phyloP scores from a whole-genome alignment of 805 yeast species.

The Candida michaelii region DNA sequence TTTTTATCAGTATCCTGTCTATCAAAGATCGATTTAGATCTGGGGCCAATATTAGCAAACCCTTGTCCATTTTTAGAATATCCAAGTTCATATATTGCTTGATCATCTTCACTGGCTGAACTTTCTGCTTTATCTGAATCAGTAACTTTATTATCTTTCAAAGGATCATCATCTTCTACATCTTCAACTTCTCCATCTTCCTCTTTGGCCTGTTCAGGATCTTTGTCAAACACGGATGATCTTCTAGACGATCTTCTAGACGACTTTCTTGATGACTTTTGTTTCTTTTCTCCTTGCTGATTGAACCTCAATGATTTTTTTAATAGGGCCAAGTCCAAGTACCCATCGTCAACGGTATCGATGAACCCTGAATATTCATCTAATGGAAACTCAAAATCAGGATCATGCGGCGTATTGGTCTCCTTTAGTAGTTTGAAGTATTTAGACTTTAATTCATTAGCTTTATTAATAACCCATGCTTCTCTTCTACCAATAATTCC shows the following conservation, averaged over 20 bases:
- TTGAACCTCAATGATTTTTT: slow-evolving; percentile 42
- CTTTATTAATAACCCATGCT: slow-evolving; percentile 43
- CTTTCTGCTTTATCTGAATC: slow-evolving; percentile 22
- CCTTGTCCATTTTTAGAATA: slow-evolving; percentile 27
- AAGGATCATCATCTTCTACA: neutral
- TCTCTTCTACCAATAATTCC: slow-evolving; percentile 72
- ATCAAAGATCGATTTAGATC: slow-evolving; percentile 40
- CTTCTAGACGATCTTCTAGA: slow-evolving; percentile 12
- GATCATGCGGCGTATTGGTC: slow-evolving; percentile 23
- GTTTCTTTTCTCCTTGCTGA: neutral
- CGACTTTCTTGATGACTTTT: slow-evolving; percentile 5
- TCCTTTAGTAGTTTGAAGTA: slow-evolving; percentile 25
- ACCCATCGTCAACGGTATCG: slow-evolving; percentile 65
- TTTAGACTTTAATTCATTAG: slow-evolving; percentile 33
- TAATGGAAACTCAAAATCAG: slow-evolving; percentile 37
- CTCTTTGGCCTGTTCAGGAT: slow-evolving; percentile 1
- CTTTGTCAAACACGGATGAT: slow-evolving; percentile 11
- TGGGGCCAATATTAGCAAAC: slow-evolving; percentile 24
- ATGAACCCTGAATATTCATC: slow-evolving; percentile 55
- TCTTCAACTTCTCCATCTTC: slow-evolving; percentile 3
- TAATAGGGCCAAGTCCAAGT: slow-evolving; percentile 53
- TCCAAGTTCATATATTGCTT: slow-evolving; percentile 24
- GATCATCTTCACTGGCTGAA: slow-evolving; percentile 29
- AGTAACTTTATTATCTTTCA: slow-evolving; percentile 10
- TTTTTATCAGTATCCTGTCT: slow-evolving; percentile 18